Evolutionary conservation across 2,329 filamentous ascomycete species (phyloP).

Genomic region (Whalleya microplaca): DNA sequence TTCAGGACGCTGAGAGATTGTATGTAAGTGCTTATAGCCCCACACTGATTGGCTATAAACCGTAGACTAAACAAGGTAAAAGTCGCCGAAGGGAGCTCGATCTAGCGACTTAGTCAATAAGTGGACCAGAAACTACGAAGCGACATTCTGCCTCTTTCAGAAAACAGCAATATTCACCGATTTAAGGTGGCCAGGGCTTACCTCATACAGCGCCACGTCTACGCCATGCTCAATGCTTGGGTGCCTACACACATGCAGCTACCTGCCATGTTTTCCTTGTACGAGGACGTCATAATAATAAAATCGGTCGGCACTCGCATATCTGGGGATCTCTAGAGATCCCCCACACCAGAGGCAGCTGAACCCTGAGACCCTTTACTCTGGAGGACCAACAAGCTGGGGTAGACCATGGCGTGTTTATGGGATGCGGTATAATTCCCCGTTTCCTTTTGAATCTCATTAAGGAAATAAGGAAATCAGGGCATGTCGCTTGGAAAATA

Average conservation of each 20-base stretch:
- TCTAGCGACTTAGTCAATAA: slow-evolving; percentile 6
- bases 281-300: slow-evolving; percentile 10
- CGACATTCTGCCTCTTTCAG: neutral
- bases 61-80: slow-evolving; percentile 23
- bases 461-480: slow-evolving; percentile 4
- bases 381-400: neutral
- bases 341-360: slow-evolving; percentile 5
- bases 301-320: slow-evolving; percentile 11
- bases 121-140: neutral
- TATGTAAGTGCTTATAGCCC: slow-evolving; percentile 30
- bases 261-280: neutral
- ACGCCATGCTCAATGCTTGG: neutral
- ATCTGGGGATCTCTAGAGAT: slow-evolving; percentile 3
- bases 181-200: neutral
- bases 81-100: slow-evolving; percentile 33
- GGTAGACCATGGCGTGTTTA: slow-evolving; percentile 13
- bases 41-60: slow-evolving; percentile 21
- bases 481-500: slow-evolving; percentile 2
- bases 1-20: slow-evolving; percentile 8
- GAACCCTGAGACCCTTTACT: neutral
- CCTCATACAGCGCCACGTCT: neutral
- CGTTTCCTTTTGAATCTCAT: neutral
- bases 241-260: slow-evolving; percentile 3
- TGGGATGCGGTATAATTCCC: neutral
- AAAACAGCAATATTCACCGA: neutral